Evolutionary conservation across 2,329 filamentous ascomycete species (phyloP).

Genomic region (Neofusicoccum parvum): DNA sequence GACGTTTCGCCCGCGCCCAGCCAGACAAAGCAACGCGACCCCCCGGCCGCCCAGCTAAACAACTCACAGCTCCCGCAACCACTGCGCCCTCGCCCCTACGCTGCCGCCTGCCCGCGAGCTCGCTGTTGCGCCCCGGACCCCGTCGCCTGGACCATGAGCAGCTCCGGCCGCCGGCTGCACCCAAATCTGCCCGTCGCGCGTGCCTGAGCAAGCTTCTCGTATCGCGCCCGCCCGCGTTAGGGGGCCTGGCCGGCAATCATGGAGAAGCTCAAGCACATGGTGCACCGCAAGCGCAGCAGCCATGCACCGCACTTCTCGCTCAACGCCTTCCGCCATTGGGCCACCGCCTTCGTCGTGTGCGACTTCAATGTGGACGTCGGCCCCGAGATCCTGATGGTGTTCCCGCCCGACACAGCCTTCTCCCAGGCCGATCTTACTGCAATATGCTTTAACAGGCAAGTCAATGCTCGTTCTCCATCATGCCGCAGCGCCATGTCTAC

Average conservation of each 20-base stretch:
- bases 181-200: background rate
- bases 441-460: slow-evolving; percentile 47
- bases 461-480: background rate
- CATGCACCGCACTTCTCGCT: slow-evolving; percentile 3
- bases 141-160: slow-evolving; percentile 9
- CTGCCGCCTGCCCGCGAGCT: background rate
- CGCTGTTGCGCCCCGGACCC: background rate
- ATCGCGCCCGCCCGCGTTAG: background rate
- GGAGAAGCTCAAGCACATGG: slow-evolving; percentile 39
- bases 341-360: slow-evolving; percentile 45
- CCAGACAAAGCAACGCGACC: slow-evolving; percentile 6
- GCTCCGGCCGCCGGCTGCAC: background rate
- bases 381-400: slow-evolving; percentile 46
- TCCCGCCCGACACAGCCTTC: slow-evolving; percentile 42
- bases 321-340: slow-evolving; percentile 41
- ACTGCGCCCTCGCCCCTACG: background rate
- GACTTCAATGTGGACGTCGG: slow-evolving; percentile 49
- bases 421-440: slow-evolving; percentile 42
- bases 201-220: background rate
- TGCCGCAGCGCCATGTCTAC: background rate
- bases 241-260: slow-evolving; percentile 26
- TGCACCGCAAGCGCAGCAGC: slow-evolving; percentile 25
- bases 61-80: background rate
- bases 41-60: background rate
- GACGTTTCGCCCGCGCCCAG: slow-evolving; percentile 6